phyloP scores from a whole-genome alignment of 2,329 filamentous ascomycete species.

The Celoporthe dispersa region DNA sequence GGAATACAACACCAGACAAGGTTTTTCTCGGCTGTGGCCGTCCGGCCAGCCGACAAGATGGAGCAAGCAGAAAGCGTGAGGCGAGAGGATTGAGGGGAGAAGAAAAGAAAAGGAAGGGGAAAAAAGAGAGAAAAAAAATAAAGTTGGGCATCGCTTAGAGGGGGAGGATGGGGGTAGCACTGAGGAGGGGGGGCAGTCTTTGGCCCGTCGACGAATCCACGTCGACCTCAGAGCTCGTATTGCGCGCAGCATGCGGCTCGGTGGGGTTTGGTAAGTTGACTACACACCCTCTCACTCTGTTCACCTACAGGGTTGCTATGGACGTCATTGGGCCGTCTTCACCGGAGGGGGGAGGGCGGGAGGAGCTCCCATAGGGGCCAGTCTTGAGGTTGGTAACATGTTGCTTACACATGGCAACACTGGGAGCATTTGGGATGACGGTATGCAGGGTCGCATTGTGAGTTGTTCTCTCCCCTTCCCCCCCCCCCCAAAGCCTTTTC shows the following conservation, averaged over 20 bases:
- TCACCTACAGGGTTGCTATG: background rate
- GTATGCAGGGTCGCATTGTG: constrained; percentile 4
- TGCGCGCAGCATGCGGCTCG: background rate
- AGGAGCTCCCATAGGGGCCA: background rate
- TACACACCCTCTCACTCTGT: background rate
- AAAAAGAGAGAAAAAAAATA: background rate
- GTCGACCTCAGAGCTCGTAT: constrained; percentile 1
- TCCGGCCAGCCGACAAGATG: background rate
- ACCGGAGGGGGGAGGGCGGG: background rate
- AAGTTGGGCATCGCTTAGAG: background rate
- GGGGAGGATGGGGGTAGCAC: background rate
- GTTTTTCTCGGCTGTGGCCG: background rate
- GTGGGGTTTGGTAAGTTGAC: background rate
- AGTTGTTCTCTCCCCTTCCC: background rate
- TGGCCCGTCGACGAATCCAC: background rate
- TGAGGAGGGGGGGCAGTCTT: background rate
- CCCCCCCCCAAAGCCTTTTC: background rate
- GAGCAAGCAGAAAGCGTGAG: background rate
- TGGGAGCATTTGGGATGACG: background rate
- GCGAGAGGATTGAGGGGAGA: background rate
- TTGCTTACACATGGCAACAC: constrained; percentile 7
- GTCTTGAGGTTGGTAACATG: background rate
- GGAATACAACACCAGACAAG: background rate
- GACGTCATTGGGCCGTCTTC: background rate
- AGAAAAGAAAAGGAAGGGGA: background rate